Evolutionary conservation across 345 rosid species (phyloP).

Genomic region (Acer campestre): DNA sequence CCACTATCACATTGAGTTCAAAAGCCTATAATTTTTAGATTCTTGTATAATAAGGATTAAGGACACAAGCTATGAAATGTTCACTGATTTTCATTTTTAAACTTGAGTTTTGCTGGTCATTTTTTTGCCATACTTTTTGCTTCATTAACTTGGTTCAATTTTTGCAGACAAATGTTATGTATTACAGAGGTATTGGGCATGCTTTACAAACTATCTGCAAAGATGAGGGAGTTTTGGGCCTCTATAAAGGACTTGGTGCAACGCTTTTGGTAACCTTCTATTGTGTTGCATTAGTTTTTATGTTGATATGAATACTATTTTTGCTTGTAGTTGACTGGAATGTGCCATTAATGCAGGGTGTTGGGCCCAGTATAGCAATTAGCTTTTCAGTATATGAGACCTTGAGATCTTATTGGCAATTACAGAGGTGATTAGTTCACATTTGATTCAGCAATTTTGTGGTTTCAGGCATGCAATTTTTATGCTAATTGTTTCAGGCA

Average conservation of each 20-base stretch:
- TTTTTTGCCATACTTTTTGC: neutral
- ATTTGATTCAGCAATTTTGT: slow-evolving; percentile 8
- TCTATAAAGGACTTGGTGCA: slow-evolving; percentile 93
- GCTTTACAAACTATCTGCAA: slow-evolving; percentile 65
- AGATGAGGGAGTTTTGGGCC: slow-evolving; percentile 83
- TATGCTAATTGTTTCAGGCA: neutral
- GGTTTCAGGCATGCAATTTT: neutral
- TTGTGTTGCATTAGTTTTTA: neutral
- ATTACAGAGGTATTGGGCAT: slow-evolving; percentile 86
- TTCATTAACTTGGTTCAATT: neutral
- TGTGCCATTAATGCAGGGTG: slow-evolving; percentile 59
- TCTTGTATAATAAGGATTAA: neutral
- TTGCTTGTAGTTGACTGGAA: neutral
- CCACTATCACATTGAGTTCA: neutral
- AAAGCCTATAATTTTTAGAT: neutral
- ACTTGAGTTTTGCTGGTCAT: neutral
- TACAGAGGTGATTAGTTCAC: slow-evolving; percentile 56
- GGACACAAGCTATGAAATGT: neutral
- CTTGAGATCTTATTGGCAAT: slow-evolving; percentile 78
- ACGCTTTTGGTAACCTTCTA: slow-evolving; percentile 66
- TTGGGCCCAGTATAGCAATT: slow-evolving; percentile 91
- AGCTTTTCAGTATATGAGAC: slow-evolving; percentile 88
- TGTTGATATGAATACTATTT: neutral
- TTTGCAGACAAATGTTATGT: slow-evolving; percentile 72
- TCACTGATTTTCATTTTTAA: neutral